These are phyloP conservation scores for Suillus subalutaceus DNA, from an alignment of 768 basidiomycete genomes.

Conservation along the genomic window DNA sequence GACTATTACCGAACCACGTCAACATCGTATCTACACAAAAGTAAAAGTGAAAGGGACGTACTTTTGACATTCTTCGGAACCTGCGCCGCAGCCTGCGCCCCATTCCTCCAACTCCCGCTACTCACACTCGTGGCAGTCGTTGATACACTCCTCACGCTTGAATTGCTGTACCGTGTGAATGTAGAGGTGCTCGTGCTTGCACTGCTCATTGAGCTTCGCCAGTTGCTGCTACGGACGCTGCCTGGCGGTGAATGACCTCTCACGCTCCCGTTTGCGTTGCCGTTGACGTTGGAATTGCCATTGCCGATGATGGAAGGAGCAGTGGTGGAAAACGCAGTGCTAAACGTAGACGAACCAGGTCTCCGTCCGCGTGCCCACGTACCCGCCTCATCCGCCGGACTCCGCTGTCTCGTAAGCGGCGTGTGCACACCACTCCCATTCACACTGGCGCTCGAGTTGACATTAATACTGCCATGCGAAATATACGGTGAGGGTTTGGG, in stretches of 20 bases:
- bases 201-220: conserved; percentile 78
- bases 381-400: conserved; percentile 43
- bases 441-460: conserved; percentile 10
- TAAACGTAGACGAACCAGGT: conserved; percentile 23
- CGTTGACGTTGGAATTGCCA: conserved; percentile 9
- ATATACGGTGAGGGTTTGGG: background rate
- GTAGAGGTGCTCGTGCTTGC: conserved; percentile 59
- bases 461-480: background rate
- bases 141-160: conserved; percentile 71
- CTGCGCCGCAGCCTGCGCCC: conserved; percentile 31
- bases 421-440: conserved; percentile 14
- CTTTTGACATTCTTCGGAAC: conserved; percentile 80
- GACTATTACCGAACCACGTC: conserved; percentile 42
- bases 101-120: conserved; percentile 46
- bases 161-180: conserved; percentile 77
- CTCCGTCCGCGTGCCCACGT: conserved; percentile 56
- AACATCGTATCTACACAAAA: background rate
- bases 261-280: conserved; percentile 6
- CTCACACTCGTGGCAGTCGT: conserved; percentile 84
- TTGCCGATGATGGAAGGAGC: conserved; percentile 19
- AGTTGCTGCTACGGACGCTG: conserved; percentile 46
- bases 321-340: conserved; percentile 18
- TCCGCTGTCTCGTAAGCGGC: conserved; percentile 35
- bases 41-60: conserved; percentile 41
- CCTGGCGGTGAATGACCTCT: conserved; percentile 7